Base-by-base conservation (phyloP, 495 filamentous ascomycete genomes). In the Hyphodiscus hymeniophilus region DNA sequence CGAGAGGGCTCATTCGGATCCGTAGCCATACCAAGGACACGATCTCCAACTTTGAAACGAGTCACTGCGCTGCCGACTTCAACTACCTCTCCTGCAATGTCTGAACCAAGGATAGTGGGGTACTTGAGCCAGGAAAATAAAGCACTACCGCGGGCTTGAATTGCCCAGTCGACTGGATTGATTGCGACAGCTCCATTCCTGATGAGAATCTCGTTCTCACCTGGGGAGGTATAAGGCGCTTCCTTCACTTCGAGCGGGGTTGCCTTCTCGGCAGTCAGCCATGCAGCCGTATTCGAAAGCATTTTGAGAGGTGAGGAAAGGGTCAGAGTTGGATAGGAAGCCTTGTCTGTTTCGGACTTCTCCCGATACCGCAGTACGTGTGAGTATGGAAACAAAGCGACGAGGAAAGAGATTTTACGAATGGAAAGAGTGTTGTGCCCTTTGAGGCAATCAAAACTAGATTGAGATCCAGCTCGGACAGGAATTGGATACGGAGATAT, bases 41-140 rank as follows among this genome's bases (percentile, higher is more conserved):
- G 47, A 10, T 57, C 43, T 3, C 51, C 47, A 12, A 51, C 28
- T n/a, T 44, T 43, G 28, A 55, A 48, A 13, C 55, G 51, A 10
- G 59, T 58, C 0, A 68, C 62, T 12, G 47, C 42, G 7, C 45
- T 30, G 4, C 59, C 62, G 8, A 66, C 47, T 18, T 55, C 35
- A n/a, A 56, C 39, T 11, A 66, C 54, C n/a, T 55, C 53, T 16
- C 63, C 63, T 32, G 63, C 60, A 23, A 66, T 51, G 39, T 66
- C 65, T 3, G 47, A 32, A 7, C 65, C 65, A 13, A 62, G 54
- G 38, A 64, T 62, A 1, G 36, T 32, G 1, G 55, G 79, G 42
- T 73, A 78, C 1, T 62, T 63, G n/a, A 52, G 12, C 26, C 26
- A 28, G 5, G 49, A 42, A 15, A 49, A 50, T 18, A 54, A 34